A percentile compares a stretch with the other conserved stretches of the same genome.
Evolutionary conservation across 2,329 filamentous ascomycete genomes (phyloP).

Genomic region (Coniochaeta pulveracea): DNA sequence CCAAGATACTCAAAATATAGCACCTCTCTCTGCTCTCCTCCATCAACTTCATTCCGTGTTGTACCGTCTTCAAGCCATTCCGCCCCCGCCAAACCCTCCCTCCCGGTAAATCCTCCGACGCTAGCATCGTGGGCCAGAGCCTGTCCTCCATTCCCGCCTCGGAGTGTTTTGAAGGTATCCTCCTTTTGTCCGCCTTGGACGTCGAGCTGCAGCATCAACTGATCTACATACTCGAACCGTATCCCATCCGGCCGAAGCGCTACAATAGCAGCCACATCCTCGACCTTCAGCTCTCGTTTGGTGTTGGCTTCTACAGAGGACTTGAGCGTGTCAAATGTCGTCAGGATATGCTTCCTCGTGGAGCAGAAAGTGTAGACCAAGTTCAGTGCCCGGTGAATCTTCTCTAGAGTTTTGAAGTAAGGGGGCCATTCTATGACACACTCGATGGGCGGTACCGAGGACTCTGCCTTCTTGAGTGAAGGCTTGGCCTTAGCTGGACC

Average conservation of each 20-base stretch:
- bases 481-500: not conserved
- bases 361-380: conserved; percentile 92
- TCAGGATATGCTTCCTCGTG: conserved; percentile 82
- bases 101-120: conserved; percentile 43
- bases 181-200: conserved; percentile 57
- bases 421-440: conserved; percentile 56
- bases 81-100: conserved; percentile 27
- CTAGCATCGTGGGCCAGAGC: conserved; percentile 41
- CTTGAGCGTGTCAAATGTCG: conserved; percentile 82
- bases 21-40: conserved; percentile 49
- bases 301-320: conserved; percentile 76
- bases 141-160: conserved; percentile 36
- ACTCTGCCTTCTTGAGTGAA: not conserved
- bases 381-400: conserved; percentile 76
- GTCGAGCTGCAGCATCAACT: conserved; percentile 71
- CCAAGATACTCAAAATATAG: conserved; percentile 89
- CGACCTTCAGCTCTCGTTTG: conserved; percentile 54
- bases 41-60: conserved; percentile 16
- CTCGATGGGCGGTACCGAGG: conserved; percentile 13
- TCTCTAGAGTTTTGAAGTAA: conserved; percentile 59
- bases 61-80: too few relatives aligned
- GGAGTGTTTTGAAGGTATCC: conserved; percentile 48
- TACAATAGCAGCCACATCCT: conserved; percentile 75
- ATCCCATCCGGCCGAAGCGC: conserved; percentile 67
- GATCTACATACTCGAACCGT: conserved; percentile 78